Conservation (phyloP, 768 basidiomycete species). For the Russula ochroleuca region DNA sequence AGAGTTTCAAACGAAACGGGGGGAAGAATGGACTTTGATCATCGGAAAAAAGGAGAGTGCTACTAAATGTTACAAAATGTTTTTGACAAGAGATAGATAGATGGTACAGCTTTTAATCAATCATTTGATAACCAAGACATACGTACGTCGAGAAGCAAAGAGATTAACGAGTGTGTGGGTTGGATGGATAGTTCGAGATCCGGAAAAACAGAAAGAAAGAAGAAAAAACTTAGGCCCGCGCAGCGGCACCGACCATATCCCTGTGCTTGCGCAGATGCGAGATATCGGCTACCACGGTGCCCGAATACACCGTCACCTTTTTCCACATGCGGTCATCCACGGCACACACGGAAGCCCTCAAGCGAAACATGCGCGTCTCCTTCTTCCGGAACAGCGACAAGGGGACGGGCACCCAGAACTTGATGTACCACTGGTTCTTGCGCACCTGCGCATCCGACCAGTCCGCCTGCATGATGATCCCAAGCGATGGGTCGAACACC, state of each 20-base stretch:
- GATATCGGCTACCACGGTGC: constrained; percentile 26
- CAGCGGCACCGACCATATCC: constrained; percentile 25
- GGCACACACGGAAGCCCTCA: constrained; percentile 18
- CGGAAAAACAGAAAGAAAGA: neutral
- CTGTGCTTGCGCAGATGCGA: constrained; percentile 26
- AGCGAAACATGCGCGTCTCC: constrained; percentile 27
- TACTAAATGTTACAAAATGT: neutral
- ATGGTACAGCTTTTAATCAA: neutral
- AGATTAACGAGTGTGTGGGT: neutral
- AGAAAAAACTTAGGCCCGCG: constrained; percentile 5
- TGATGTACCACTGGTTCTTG: constrained; percentile 25
- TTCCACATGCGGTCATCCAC: constrained; percentile 26
- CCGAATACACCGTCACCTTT: constrained; percentile 21
- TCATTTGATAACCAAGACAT: neutral
- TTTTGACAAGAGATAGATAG: neutral
- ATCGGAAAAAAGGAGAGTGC: constrained; percentile 2
- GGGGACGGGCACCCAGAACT: constrained; percentile 29
- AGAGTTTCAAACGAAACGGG: neutral
- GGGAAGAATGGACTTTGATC: neutral
- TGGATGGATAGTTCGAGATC: neutral
- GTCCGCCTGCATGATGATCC: constrained; percentile 25
- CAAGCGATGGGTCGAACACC: constrained; percentile 15
- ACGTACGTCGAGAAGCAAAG: neutral
- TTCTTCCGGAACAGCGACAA: constrained; percentile 26
- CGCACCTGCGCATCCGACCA: constrained; percentile 24